Conservation (phyloP, 306 rosid genomes). For the Cucurbita maxima region DNA sequence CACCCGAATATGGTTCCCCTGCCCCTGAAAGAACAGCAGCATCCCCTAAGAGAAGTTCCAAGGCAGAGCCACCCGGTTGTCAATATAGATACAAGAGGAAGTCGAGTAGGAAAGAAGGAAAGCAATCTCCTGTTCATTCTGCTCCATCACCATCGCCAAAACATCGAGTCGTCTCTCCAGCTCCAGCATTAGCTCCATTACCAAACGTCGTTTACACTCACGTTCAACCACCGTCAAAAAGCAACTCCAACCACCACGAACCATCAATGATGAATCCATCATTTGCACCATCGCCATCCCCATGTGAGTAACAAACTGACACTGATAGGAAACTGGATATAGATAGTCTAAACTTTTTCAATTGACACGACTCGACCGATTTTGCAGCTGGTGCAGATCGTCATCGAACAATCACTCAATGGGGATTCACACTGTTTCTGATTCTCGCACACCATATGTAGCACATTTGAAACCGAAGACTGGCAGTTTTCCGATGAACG, state of each 20-base stretch:
- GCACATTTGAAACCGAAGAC: constrained; percentile 6
- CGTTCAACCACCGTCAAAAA: constrained; percentile 54
- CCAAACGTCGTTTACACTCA: constrained; percentile 64
- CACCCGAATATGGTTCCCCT: constrained; percentile 34
- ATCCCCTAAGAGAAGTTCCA: constrained; percentile 26
- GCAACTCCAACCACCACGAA: constrained; percentile 19
- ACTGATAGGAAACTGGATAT: background rate
- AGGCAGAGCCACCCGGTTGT: constrained; percentile 56
- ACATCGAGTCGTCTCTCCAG: constrained; percentile 23
- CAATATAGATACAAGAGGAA: constrained; percentile 25
- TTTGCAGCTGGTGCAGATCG: constrained; percentile 54
- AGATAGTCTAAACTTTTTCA: background rate
- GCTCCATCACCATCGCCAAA: constrained; percentile 29
- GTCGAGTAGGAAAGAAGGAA: constrained; percentile 23
- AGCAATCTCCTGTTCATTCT: constrained; percentile 21
- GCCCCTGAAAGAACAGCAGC: constrained; percentile 16
- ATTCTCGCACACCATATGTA: constrained; percentile 30
- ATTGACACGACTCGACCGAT: constrained; percentile 2
- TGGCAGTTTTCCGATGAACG: constrained; percentile 6
- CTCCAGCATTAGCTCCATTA: constrained; percentile 56
- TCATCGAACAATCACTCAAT: constrained; percentile 8
- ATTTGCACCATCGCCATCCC: constrained; percentile 21
- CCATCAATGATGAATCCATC: constrained; percentile 11
- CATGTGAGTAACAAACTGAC: constrained; percentile 35
- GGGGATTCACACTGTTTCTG: constrained; percentile 27